Conservation (phyloP, 2,329 filamentous ascomycete genomes). For the Teratosphaeria destructans region DNA sequence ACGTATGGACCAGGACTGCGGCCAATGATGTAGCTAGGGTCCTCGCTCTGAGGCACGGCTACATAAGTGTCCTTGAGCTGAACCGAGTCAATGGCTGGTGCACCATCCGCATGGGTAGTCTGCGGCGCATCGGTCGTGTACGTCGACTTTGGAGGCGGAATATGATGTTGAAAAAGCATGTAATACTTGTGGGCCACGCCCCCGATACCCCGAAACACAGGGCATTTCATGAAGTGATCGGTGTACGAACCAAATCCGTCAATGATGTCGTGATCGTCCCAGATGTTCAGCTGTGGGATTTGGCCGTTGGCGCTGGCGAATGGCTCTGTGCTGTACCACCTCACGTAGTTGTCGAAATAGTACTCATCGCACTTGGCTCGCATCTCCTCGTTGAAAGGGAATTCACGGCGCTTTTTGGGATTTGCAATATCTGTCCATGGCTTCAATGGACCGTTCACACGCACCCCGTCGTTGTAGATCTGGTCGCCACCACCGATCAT, state of each 20-base stretch:
- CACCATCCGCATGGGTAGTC: constrained; percentile 36
- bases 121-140: constrained; percentile 65
- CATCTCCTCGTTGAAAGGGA: constrained; percentile 55
- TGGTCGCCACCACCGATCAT: constrained; percentile 90
- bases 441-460: constrained; percentile 70
- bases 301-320: constrained; percentile 51
- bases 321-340: constrained; percentile 59
- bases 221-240: constrained; percentile 55
- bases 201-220: constrained; percentile 56
- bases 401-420: constrained; percentile 49
- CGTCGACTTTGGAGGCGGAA: constrained; percentile 73
- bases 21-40: constrained; percentile 70
- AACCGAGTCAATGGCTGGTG: constrained; percentile 52
- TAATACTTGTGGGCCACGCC: constrained; percentile 48
- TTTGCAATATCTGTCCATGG: constrained; percentile 52
- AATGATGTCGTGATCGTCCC: constrained; percentile 58
- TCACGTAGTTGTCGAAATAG: constrained; percentile 52
- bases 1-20: constrained; percentile 57
- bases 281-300: constrained; percentile 55
- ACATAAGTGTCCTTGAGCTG: constrained; percentile 71
- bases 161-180: constrained; percentile 61
- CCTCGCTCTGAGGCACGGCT: constrained; percentile 44
- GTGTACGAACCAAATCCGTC: constrained; percentile 57
- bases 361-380: constrained; percentile 49
- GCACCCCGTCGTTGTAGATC: constrained; percentile 66